phyloP scores from a whole-genome alignment of 805 yeast genomes.

The Ogataea saltuana region DNA sequence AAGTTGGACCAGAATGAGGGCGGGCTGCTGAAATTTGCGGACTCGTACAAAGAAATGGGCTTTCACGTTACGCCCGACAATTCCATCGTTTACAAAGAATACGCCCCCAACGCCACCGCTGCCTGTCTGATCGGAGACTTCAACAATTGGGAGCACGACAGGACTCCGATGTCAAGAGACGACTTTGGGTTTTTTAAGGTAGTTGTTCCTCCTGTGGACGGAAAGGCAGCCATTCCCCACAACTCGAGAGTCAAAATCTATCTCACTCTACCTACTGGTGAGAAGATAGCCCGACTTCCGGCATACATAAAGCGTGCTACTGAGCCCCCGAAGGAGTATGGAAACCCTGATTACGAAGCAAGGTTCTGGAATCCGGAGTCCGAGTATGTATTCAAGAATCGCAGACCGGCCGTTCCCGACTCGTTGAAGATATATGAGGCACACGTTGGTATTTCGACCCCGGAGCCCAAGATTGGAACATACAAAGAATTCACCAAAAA shows the following conservation, averaged over 20 bases:
- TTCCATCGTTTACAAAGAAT: constrained; percentile 68
- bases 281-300: constrained; percentile 75
- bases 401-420: constrained; percentile 58
- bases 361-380: constrained; percentile 85
- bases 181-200: constrained; percentile 72
- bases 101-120: constrained; percentile 82
- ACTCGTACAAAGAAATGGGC: constrained; percentile 76
- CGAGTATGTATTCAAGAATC: constrained; percentile 59
- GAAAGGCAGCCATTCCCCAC: constrained; percentile 71
- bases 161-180: constrained; percentile 59
- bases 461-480: constrained; percentile 81
- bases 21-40: constrained; percentile 68
- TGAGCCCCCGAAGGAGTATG: constrained; percentile 57
- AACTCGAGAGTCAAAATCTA: constrained; percentile 75
- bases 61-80: constrained; percentile 62
- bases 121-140: constrained; percentile 92
- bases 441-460: constrained; percentile 91
- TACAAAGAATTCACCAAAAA: constrained; percentile 82
- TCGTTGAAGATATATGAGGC: constrained; percentile 87
- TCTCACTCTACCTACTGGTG: constrained; percentile 66
- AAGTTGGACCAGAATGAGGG: constrained; percentile 60
- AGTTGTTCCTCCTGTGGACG: constrained; percentile 54
- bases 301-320: constrained; percentile 89
- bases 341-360: constrained; percentile 67
- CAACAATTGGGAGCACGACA: constrained; percentile 71